phyloP scores from a whole-genome alignment of 768 basidiomycete species.

The Suillus decipiens region DNA sequence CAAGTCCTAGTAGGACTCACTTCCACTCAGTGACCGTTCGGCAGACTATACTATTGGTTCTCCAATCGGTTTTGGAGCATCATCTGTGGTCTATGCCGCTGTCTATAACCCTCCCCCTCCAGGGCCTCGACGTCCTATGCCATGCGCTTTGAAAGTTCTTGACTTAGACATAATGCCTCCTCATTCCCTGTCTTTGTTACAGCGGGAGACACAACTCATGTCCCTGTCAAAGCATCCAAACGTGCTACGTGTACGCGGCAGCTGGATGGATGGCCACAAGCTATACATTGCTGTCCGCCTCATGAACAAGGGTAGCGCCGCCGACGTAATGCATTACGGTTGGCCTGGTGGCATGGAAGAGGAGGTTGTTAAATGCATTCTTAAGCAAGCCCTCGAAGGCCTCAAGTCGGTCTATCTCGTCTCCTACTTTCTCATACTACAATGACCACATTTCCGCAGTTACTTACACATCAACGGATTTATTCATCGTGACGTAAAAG shows the following conservation, averaged over 20 bases:
- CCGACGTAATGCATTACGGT: conserved; percentile 81
- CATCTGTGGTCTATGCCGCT: conserved; percentile 87
- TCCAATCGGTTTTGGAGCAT: conserved; percentile 89
- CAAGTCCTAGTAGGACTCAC: background rate
- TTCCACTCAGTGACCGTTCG: conserved; percentile 56
- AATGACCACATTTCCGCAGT: conserved; percentile 35
- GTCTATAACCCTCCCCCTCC: conserved; percentile 50
- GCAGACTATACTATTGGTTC: conserved; percentile 74
- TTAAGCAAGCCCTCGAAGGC: conserved; percentile 87
- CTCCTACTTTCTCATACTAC: conserved; percentile 7
- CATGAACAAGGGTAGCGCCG: conserved; percentile 87
- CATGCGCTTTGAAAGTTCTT: conserved; percentile 87
- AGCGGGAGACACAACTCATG: conserved; percentile 89
- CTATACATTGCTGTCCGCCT: conserved; percentile 85
- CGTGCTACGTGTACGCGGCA: conserved; percentile 86
- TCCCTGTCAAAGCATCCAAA: conserved; percentile 92
- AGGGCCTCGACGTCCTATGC: conserved; percentile 40
- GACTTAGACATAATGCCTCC: conserved; percentile 81
- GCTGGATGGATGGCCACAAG: conserved; percentile 84
- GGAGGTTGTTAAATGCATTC: conserved; percentile 80
- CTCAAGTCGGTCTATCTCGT: conserved; percentile 63
- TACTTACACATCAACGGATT: conserved; percentile 90
- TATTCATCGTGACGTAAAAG: conserved; percentile 93
- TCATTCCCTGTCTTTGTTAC: conserved; percentile 68
- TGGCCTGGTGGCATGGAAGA: conserved; percentile 93